These are phyloP conservation scores for Protomyces arabidopsidicola DNA, from an alignment of 1,139 yeast genomes.

Conservation along the genomic window DNA sequence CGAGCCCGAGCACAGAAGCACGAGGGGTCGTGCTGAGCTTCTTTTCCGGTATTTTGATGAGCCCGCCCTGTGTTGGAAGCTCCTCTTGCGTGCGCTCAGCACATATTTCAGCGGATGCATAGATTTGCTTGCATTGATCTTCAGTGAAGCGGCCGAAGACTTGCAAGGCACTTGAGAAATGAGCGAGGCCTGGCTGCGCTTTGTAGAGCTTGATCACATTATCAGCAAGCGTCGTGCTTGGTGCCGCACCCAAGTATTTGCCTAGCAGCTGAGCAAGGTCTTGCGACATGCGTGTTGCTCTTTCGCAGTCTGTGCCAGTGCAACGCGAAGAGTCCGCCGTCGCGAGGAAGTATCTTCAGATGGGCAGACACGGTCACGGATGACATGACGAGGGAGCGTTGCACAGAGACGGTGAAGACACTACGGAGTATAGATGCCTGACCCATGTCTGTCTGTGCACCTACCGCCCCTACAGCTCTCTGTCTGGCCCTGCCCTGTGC, in stretches of 20 bases:
- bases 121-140: slow-evolving; percentile 2
- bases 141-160: slow-evolving; percentile 27
- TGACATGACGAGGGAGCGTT: no score
- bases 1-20: slow-evolving; percentile 7
- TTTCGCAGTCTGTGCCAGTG: no score
- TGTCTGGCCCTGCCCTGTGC: no score
- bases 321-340: no score
- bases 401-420: no score
- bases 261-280: slow-evolving; percentile 15
- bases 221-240: slow-evolving; percentile 26
- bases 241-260: slow-evolving; percentile 1
- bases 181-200: slow-evolving; percentile 15
- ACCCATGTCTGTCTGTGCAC: no score
- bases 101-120: not conserved
- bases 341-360: no score
- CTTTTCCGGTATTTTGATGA: slow-evolving; percentile 9
- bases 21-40: not conserved
- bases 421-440: no score
- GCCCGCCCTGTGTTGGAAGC: slow-evolving; percentile 6
- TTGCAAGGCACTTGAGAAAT: slow-evolving; percentile 22
- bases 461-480: no score
- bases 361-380: no score
- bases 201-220: slow-evolving; percentile 27
- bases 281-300: not conserved
- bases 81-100: not conserved